Percentiles rank a stretch among this genome's conserved stretches.
Evolutionary conservation across 148 eudicot genomes (phyloP).

Genomic region (Suaeda aralocaspica): DNA sequence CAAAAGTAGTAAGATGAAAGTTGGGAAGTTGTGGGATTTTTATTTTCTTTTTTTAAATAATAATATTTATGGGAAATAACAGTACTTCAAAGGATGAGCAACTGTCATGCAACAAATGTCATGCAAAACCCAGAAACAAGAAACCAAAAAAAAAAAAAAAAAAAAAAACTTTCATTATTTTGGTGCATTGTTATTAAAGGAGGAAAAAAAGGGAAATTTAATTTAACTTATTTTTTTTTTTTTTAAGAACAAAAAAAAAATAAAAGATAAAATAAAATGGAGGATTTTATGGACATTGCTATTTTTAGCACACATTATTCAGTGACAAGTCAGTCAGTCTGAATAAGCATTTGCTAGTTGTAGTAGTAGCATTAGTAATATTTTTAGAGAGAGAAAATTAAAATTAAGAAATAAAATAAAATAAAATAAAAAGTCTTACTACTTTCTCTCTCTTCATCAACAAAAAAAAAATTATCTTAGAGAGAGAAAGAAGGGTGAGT

Average conservation of each 20-base stretch:
- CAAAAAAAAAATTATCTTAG: not conserved
- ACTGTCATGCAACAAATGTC: conserved; percentile 24
- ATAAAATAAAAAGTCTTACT: too few relatives aligned
- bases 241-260: too few relatives aligned
- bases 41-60: not conserved
- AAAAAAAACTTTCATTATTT: too few relatives aligned
- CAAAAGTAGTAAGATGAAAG: not conserved
- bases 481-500: not conserved
- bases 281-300: conserved; percentile 24
- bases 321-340: conserved; percentile 13
- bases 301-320: conserved; percentile 35
- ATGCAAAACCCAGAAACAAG: conserved; percentile 9
- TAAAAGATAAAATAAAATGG: not conserved
- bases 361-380: too few relatives aligned
- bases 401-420: too few relatives aligned
- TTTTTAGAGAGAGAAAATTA: too few relatives aligned
- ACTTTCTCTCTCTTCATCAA: not conserved
- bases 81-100: conserved; percentile 11
- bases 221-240: too few relatives aligned
- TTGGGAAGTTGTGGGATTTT: not conserved
- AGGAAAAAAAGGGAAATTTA: too few relatives aligned
- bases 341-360: not conserved
- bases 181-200: too few relatives aligned
- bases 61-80: conserved; percentile 14
- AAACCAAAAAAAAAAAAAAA: not conserved